Conservation (phyloP, 768 basidiomycete species). For the Suillus fuscotomentosus region DNA sequence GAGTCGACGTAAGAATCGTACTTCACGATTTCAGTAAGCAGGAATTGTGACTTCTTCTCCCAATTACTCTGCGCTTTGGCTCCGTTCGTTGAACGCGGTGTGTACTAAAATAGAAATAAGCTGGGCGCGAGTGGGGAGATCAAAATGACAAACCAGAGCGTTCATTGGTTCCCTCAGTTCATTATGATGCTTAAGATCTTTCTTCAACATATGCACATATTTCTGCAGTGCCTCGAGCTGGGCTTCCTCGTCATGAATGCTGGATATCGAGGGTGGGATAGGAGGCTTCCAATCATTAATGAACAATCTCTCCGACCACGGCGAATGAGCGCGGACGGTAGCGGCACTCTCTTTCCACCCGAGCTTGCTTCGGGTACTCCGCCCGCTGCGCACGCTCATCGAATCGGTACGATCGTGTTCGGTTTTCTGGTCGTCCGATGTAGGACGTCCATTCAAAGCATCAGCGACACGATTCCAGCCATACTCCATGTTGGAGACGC, state of each 20-base stretch:
- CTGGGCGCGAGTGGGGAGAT: neutral
- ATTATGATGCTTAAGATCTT: conserved; percentile 81
- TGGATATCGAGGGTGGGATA: conserved; percentile 77
- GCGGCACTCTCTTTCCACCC: conserved; percentile 67
- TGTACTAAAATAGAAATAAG: conserved; percentile 56
- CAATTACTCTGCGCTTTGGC: conserved; percentile 84
- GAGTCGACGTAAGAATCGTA: conserved; percentile 95
- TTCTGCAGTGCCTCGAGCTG: conserved; percentile 88
- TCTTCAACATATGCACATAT: conserved; percentile 73
- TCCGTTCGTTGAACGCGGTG: conserved; percentile 69
- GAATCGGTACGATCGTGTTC: conserved; percentile 54
- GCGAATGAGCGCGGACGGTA: conserved; percentile 69
- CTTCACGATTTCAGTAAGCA: conserved; percentile 91
- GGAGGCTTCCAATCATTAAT: conserved; percentile 97
- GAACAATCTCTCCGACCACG: conserved; percentile 70
- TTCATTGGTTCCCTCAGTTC: conserved; percentile 82
- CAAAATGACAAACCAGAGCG: conserved; percentile 54
- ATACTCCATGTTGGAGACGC: conserved; percentile 99
- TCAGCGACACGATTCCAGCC: conserved; percentile 88
- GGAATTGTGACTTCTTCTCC: conserved; percentile 87
- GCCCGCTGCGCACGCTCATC: conserved; percentile 72
- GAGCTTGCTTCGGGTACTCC: conserved; percentile 72
- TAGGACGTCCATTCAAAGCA: conserved; percentile 47
- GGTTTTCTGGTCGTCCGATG: conserved; percentile 56
- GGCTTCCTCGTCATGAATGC: conserved; percentile 86